Evolutionary conservation across 129 eudicot species (phyloP).

Genomic region (Flaveria ramosissima): DNA sequence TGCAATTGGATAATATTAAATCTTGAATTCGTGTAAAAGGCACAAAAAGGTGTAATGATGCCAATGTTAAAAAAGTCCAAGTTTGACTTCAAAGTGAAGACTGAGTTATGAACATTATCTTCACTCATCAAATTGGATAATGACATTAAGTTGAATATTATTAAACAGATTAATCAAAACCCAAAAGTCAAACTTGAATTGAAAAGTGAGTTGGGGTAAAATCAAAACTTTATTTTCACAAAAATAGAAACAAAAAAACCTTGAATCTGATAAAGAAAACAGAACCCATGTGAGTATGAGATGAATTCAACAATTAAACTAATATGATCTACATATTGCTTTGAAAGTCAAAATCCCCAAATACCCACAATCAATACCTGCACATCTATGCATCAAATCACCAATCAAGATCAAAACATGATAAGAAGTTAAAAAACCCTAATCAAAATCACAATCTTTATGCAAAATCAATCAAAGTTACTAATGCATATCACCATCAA

Average conservation of each 20-base stretch:
- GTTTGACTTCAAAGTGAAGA: slow-evolving; percentile 42
- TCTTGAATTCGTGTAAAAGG: not conserved
- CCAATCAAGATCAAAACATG: not conserved
- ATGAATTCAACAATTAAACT: not conserved
- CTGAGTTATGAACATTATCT: slow-evolving; percentile 27
- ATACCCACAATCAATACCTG: slow-evolving; percentile 18
- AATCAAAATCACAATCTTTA: slow-evolving; percentile 29
- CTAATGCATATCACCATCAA: slow-evolving; percentile 13
- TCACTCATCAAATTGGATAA: slow-evolving; percentile 23
- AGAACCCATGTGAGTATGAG: not conserved
- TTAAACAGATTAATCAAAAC: slow-evolving; percentile 8
- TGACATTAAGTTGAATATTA: slow-evolving; percentile 18
- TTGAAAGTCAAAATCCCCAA: slow-evolving; percentile 24
- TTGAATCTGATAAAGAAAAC: not conserved
- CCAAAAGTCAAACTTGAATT: slow-evolving; percentile 21
- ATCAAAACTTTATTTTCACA: not conserved
- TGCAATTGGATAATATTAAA: slow-evolving; percentile 21
- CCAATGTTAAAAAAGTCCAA: slow-evolving; percentile 24
- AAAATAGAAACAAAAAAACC: not conserved
- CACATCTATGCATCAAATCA: slow-evolving; percentile 26
- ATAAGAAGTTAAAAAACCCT: not conserved
- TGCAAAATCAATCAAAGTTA: not conserved
- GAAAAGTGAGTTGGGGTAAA: not conserved
- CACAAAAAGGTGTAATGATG: slow-evolving; percentile 16
- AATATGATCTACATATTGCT: slow-evolving; percentile 20